A percentile compares a stretch with the other conserved stretches of the same genome.
Conservation (phyloP, 1,284 basidiomycete species). For the Coriolopsis trogii region DNA sequence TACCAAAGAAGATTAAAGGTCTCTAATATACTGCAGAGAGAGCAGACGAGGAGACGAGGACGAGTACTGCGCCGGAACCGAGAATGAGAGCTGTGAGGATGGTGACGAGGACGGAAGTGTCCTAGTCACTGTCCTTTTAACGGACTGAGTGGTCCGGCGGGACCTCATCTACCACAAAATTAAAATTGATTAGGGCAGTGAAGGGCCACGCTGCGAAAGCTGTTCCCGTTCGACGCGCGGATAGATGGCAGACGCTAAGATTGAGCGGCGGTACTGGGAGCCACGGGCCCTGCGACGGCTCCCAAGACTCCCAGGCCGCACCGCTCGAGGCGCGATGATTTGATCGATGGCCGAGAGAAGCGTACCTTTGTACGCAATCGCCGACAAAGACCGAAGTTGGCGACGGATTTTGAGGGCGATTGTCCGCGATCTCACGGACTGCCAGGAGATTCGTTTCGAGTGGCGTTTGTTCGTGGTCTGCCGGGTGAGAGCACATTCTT, state of each 20-base stretch:
- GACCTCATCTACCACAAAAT: neutral
- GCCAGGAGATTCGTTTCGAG: constrained; percentile 5
- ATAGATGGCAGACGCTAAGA: constrained; percentile 18
- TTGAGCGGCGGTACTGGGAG: constrained; percentile 19
- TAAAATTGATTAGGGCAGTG: constrained; percentile 14
- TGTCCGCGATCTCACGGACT: constrained; percentile 7
- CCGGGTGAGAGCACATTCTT: too few species aligned
- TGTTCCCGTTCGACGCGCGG: constrained; percentile 15
- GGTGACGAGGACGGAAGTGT: constrained; percentile 11
- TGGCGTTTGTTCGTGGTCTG: too few species aligned
- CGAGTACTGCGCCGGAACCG: constrained; percentile 18
- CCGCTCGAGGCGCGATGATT: neutral
- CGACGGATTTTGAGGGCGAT: neutral
- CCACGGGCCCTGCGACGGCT: neutral
- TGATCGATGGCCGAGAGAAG: constrained; percentile 2
- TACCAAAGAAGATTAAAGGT: constrained; percentile 18
- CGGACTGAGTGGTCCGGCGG: neutral
- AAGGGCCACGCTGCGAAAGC: constrained; percentile 8
- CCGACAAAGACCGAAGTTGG: neutral
- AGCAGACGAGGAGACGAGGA: constrained; percentile 12
- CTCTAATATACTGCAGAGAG: constrained; percentile 14
- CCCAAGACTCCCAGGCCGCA: constrained; percentile 4
- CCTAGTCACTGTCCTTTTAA: constrained; percentile 22
- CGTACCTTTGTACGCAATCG: neutral
- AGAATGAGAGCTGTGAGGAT: constrained; percentile 12